Conservation (phyloP, 2,329 filamentous ascomycete species). For the Alternaria brassicicola region DNA sequence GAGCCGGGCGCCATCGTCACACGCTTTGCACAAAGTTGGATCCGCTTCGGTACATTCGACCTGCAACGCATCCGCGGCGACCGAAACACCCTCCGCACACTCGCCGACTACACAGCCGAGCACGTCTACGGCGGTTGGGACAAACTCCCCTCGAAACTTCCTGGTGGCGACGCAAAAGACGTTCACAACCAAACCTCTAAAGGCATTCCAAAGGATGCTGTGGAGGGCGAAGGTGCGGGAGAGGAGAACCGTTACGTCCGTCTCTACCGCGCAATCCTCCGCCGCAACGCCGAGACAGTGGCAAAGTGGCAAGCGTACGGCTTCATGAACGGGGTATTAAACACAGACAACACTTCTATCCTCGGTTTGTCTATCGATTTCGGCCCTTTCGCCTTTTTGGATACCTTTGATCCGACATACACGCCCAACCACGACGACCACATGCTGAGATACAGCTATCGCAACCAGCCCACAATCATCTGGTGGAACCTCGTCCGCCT, state of each 20-base stretch:
- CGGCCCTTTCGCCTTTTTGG: slow-evolving; percentile 96
- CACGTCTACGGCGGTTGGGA: slow-evolving; percentile 90
- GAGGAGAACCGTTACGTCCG: slow-evolving; percentile 87
- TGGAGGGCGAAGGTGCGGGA: slow-evolving; percentile 70
- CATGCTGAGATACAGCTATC: slow-evolving; percentile 85
- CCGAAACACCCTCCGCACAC: slow-evolving; percentile 70
- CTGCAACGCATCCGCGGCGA: slow-evolving; percentile 84
- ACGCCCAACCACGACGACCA: slow-evolving; percentile 97
- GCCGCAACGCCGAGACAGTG: slow-evolving; percentile 84
- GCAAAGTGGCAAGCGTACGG: slow-evolving; percentile 97
- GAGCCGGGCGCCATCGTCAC: slow-evolving; percentile 94
- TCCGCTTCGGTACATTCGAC: slow-evolving; percentile 95
- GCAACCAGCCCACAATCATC: slow-evolving; percentile 92
- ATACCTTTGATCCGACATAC: slow-evolving; percentile 92
- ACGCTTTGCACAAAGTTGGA: slow-evolving; percentile 88
- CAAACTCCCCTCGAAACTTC: slow-evolving; percentile 68
- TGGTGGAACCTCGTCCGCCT: slow-evolving; percentile 98
- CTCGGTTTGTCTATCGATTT: slow-evolving; percentile 90
- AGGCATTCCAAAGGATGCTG: slow-evolving; percentile 61
- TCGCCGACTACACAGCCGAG: slow-evolving; percentile 85
- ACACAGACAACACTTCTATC: slow-evolving; percentile 96
- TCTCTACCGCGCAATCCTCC: slow-evolving; percentile 84
- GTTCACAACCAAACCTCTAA: slow-evolving; percentile 48
- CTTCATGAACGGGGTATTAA: slow-evolving; percentile 98
- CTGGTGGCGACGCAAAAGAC: slow-evolving; percentile 57